Base-by-base conservation (phyloP, 306 rosid species). In the Acacia melanoxylon region DNA sequence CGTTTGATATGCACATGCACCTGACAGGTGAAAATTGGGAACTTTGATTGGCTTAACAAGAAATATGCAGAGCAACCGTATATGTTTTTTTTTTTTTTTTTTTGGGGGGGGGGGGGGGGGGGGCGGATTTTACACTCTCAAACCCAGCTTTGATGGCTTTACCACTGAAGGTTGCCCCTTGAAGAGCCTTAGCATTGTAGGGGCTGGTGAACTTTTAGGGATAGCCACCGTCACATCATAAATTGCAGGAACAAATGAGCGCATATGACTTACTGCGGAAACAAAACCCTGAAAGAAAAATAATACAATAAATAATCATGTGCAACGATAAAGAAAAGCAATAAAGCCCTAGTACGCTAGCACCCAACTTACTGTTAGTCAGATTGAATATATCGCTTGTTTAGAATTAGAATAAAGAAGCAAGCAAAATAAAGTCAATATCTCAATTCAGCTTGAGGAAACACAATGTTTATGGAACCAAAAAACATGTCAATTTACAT, bases 1-100 rank as follows among this genome's bases (percentile, higher is more conserved):
- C 99, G 91, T 85, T 96, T 93, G 81, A 96, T 74, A 86, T 89
- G 97, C 84, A 96, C 98, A n/a, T 96, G 92, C 66, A 96, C 91
- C 99, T 96, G 88, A 51, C 76, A 82, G 11, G 78, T 29, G 35
- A 69, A 51, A 67, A 58, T 62, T 15, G 74, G 19, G 69, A 62
- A 73, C 65, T 81, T 73, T 62, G 48, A 77, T 80, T 73, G 77
- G 80, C 88, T 86, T 83, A 91, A 45, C 24, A 27, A 25, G 42
- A 48, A 15, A 46, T 48, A n/a, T 46, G 56, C 24, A 46, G 8
- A 27, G 24, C 5, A 3, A 22, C 78, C 3, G 56, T 27, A 37
- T 29, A 0, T 29, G 1, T 1, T 29, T 29, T 29, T 2, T 29
- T 29, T 29, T 27, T 27, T 27, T 27, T 27, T 27, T 27, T 27